Evolutionary conservation across 1,139 yeast species (phyloP), one percentile per base, ranked within the genome.

Genomic region (Trichomonascaceae sp.): DNA sequence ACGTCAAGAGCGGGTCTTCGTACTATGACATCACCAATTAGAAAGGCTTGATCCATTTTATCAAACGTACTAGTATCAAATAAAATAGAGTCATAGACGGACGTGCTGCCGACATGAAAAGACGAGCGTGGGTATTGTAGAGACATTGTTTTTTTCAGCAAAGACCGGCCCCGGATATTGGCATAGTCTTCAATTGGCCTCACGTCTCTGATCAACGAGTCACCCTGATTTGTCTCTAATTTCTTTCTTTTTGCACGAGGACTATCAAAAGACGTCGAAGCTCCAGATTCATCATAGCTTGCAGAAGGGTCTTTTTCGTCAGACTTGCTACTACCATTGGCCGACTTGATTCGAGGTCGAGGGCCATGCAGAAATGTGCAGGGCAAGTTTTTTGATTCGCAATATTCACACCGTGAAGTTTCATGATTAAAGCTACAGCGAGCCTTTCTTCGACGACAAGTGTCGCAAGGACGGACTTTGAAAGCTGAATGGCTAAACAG

Each of bases 51-150:
- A 43, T 68, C 70, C 22, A 63, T 60, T 43, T 65, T 64, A 54
- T 72, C 71, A 32, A 68, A 63, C 2, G 63, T 61, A 0, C 67
- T 60, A 2, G 61, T 57, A 24, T 66, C 68, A 6, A 73, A 64
- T 19, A 72, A 61, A 15, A 61, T 58, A 46, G 63, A 60, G 53
- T 72, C 76, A 52, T 66, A 64, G 1, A 70, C 62, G 8, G 74
- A 71, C 7, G 73, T 66, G 19, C 69, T 66, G 5, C 75, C 75
- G 9, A 73, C 63, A 41, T 63, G 65, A 41, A 69, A 67, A 10
- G 75, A 67, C n/a, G 73, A 71, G 17, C 73, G 63, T 3, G 75
- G 74, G 54, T 67, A 68, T 56, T 73, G 76, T 12, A 72, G 57
- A 8, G 72, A 65, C 36, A 72, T 61, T 1, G 76, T 70, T 51